Base-by-base conservation (phyloP, 2,329 filamentous ascomycete species). In the Diaporthe citrichinensis region DNA sequence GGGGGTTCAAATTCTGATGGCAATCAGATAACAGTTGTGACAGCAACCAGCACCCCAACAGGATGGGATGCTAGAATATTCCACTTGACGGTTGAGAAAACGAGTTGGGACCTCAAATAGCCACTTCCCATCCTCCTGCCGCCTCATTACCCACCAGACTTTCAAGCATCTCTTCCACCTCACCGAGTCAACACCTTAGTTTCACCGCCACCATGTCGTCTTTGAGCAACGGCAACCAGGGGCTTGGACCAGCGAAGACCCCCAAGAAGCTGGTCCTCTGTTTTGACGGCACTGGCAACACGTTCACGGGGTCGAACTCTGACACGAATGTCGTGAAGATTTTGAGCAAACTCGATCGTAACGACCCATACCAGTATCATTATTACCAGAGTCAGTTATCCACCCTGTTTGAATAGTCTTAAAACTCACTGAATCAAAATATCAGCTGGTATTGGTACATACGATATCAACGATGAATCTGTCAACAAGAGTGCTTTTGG, bases 241-340 rank as follows among this genome's bases (percentile, higher is more conserved):
- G 25, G 10, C n/a, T 36, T 44, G 51, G n/a, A 46, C 34, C 15
- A 4, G 20, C 25, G 3, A 71, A 46, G 25, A 25, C 28, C 23
- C 79, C 81, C 0, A 85, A 83, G 78, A 87, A 87, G 77, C 83
- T 88, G 23, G 80, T 88, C 7, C 81, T 88, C 20, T 88, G 86
- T 79, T 88, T 88, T 67, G 87, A 88, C 74, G 87, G 87, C 44
- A 88, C 87, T 1, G 87, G 87, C 5, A 88, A 87, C 76, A 83
- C 82, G 0, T 88, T 87, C 77, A 86, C 80, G 14, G 86, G 86
- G 10, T 84, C 85, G 58, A 85, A 86, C 75, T 82, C 85, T 6
- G 88, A 90, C 78, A 89, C 88, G 23, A 90, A 90, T 72, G 87
- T 90, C 3, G 86, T 90, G 71, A 90, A 90, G 79, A 81, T 90